A percentile compares a stretch with the other conserved stretches of the same genome.
phyloP scores from a whole-genome alignment of 2,329 filamentous ascomycete genomes.

The Aspergillus transmontanensis region DNA sequence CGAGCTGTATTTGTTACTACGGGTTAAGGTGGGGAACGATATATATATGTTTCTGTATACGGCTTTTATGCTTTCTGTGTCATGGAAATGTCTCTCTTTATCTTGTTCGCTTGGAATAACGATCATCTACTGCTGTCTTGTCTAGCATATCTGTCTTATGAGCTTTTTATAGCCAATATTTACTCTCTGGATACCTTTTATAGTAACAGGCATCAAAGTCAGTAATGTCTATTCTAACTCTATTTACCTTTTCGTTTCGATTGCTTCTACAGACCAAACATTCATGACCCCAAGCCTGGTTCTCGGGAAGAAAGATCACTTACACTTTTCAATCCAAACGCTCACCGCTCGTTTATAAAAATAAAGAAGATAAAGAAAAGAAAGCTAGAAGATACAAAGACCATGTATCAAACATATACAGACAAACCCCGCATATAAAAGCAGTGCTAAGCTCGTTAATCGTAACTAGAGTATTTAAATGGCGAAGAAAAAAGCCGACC shows the following conservation, averaged over 20 bases:
- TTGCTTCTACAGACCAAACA: background rate
- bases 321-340: background rate
- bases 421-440: background rate
- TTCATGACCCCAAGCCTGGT: background rate
- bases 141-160: background rate
- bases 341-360: background rate
- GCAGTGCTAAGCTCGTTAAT: background rate
- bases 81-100: background rate
- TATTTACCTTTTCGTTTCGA: background rate
- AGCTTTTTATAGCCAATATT: background rate
- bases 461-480: background rate
- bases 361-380: background rate
- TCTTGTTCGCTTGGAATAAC: background rate
- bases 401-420: background rate
- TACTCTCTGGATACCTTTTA: background rate
- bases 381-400: background rate
- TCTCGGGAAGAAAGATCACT: background rate
- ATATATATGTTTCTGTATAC: background rate
- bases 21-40: background rate
- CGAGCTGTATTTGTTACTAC: background rate
- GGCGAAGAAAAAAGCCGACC: background rate
- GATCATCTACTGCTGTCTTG: background rate
- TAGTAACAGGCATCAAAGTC: too few relatives aligned
- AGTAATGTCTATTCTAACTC: background rate
- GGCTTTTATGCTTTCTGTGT: background rate